These are phyloP conservation scores for Acanthamoeba pearcei DNA, from an alignment of 208 protist genomes.

Conservation along the genomic window DNA sequence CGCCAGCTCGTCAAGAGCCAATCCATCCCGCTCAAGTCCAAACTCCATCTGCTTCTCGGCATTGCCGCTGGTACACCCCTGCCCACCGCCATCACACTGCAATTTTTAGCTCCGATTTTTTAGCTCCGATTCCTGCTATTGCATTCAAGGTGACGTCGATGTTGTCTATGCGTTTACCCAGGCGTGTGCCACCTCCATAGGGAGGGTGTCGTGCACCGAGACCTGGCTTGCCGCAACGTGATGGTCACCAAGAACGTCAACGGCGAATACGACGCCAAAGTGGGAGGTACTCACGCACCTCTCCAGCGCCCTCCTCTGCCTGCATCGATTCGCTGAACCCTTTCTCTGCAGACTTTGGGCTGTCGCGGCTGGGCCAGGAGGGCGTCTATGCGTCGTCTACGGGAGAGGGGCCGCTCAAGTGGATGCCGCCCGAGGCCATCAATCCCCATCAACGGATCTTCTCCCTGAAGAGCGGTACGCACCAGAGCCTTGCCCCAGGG, in stretches of 20 bases:
- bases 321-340: no score
- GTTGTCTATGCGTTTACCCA: not conserved
- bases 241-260: slow-evolving; percentile 65
- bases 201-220: slow-evolving; percentile 72
- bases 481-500: not conserved
- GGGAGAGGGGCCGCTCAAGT: slow-evolving; percentile 68
- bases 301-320: no score
- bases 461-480: slow-evolving; percentile 40
- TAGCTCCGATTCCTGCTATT: not conserved
- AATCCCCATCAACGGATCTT: slow-evolving; percentile 48
- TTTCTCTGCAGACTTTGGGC: not conserved
- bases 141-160: not conserved
- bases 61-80: slow-evolving; percentile 10
- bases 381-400: slow-evolving; percentile 34
- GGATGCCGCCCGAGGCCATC: slow-evolving; percentile 74
- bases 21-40: slow-evolving; percentile 49
- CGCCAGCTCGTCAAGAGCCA: slow-evolving; percentile 52
- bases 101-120: no score
- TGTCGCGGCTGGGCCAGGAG: slow-evolving; percentile 9
- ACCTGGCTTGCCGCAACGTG: slow-evolving; percentile 72
- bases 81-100: not conserved
- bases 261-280: slow-evolving; percentile 58
- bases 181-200: slow-evolving; percentile 72
- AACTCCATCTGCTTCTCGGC: slow-evolving; percentile 43
- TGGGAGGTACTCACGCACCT: not conserved